Conservation (phyloP, 2,329 filamentous ascomycete species). For the Didymella arachidicola region DNA sequence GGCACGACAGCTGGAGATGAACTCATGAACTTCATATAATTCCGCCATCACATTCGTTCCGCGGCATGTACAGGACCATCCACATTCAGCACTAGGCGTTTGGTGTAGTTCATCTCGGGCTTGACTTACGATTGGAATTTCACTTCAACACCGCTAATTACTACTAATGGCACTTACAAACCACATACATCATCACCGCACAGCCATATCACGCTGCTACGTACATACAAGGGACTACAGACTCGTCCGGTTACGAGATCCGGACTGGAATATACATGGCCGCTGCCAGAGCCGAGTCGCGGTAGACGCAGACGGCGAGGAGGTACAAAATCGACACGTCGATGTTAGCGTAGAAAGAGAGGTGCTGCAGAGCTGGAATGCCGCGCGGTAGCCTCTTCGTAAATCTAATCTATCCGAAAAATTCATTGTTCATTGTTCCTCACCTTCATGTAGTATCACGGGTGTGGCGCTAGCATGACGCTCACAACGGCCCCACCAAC, state of each 20-base stretch:
- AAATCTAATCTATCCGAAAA: constrained; percentile 4
- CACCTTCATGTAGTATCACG: background rate
- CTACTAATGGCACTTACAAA: constrained; percentile 11
- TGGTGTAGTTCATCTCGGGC: background rate
- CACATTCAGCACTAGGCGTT: constrained; percentile 16
- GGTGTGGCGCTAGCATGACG: constrained; percentile 8
- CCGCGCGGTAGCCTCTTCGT: constrained; percentile 1
- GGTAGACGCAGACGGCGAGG: constrained; percentile 1
- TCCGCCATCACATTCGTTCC: constrained; percentile 3
- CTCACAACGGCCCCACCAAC: background rate
- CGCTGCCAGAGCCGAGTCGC: constrained; percentile 15
- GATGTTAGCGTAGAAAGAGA: constrained; percentile 3
- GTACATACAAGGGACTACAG: constrained; percentile 19
- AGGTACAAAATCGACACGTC: background rate
- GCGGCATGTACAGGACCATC: constrained; percentile 7
- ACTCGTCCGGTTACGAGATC: constrained; percentile 6
- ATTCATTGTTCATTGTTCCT: background rate
- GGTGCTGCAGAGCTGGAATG: constrained; percentile 4
- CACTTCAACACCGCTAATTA: constrained; percentile 13
- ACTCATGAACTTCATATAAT: constrained; percentile 8
- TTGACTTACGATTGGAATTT: constrained; percentile 2
- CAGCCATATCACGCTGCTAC: constrained; percentile 17
- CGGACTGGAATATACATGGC: constrained; percentile 16
- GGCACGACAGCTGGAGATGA: constrained; percentile 9
- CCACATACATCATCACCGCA: constrained; percentile 9